These are phyloP conservation scores for Nidularia pulvinata DNA, from an alignment of 768 basidiomycete genomes.

Conservation along the genomic window DNA sequence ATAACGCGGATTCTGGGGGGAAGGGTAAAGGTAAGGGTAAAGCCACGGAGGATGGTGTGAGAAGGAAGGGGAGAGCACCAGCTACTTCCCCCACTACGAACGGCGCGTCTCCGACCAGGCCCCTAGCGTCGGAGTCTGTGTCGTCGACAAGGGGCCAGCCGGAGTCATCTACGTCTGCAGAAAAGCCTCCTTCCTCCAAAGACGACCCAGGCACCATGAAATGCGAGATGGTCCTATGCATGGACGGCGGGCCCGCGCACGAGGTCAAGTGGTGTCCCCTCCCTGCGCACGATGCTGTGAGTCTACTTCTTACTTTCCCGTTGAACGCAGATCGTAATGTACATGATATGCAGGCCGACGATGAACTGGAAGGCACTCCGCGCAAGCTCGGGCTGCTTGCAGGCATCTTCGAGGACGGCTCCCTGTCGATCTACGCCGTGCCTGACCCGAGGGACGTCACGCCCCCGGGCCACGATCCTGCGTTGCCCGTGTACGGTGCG, in stretches of 20 bases:
- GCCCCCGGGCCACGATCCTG: conserved; percentile 16
- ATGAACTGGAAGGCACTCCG: conserved; percentile 8
- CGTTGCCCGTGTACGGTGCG: conserved; percentile 50
- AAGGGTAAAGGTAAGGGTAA: conserved; percentile 1
- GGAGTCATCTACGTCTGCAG: too few species aligned
- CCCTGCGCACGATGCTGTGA: conserved; percentile 67
- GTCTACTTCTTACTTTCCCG: conserved; percentile 3
- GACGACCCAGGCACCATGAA: conserved; percentile 46
- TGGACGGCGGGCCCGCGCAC: conserved; percentile 78
- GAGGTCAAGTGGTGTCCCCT: conserved; percentile 94
- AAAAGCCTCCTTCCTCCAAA: neutral
- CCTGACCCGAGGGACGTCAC: conserved; percentile 71
- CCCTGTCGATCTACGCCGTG: conserved; percentile 73
- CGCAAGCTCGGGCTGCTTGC: conserved; percentile 83
- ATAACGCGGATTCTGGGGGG: neutral
- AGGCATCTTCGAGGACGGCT: conserved; percentile 88
- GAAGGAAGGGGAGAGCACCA: too few species aligned
- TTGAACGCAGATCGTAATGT: neutral
- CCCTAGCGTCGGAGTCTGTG: too few species aligned
- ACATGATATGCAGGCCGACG: neutral
- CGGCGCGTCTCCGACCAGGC: too few species aligned
- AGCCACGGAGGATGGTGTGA: neutral
- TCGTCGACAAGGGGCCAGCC: too few species aligned
- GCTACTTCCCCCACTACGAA: too few species aligned
- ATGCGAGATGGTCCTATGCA: conserved; percentile 86